These are phyloP conservation scores for Colletotrichum eleusines DNA, from an alignment of 2,329 filamentous ascomycete species.

Conservation along the genomic window DNA sequence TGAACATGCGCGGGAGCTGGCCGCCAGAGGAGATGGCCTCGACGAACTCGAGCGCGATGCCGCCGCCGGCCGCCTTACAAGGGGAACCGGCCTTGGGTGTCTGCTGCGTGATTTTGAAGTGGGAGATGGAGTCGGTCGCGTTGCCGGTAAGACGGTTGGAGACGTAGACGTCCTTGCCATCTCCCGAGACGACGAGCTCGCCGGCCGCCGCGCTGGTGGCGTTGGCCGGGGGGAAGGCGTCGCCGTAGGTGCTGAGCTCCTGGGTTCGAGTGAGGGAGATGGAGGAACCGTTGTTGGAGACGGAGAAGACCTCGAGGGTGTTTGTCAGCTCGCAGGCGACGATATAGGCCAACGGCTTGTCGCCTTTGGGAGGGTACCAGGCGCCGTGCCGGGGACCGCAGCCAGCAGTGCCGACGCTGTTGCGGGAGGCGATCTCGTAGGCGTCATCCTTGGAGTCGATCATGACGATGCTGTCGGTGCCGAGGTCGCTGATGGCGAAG, in stretches of 20 bases:
- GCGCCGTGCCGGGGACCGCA: slow-evolving; percentile 64
- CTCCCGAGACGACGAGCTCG: slow-evolving; percentile 57
- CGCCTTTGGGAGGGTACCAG: slow-evolving; percentile 55
- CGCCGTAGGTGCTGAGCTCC: slow-evolving; percentile 54
- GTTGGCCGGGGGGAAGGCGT: slow-evolving; percentile 51
- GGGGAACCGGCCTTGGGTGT: slow-evolving; percentile 40
- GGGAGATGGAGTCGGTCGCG: slow-evolving; percentile 60
- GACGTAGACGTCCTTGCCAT: slow-evolving; percentile 61
- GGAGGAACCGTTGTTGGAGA: slow-evolving; percentile 53
- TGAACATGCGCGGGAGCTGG: slow-evolving; percentile 61
- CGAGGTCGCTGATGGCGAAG: slow-evolving; percentile 63
- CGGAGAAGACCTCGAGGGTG: slow-evolving; percentile 56
- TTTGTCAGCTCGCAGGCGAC: slow-evolving; percentile 61
- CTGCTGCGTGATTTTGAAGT: slow-evolving; percentile 54
- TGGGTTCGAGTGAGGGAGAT: slow-evolving; percentile 54
- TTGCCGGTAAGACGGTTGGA: slow-evolving; percentile 63
- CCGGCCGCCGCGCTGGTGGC: slow-evolving; percentile 57
- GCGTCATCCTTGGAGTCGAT: slow-evolving; percentile 58
- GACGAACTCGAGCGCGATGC: slow-evolving; percentile 50
- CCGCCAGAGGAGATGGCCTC: slow-evolving; percentile 53
- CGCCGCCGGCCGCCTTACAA: slow-evolving; percentile 45
- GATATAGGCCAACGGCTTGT: slow-evolving; percentile 58
- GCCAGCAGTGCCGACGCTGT: slow-evolving; percentile 52
- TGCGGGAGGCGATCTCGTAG: slow-evolving; percentile 53
- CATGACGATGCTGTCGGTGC: slow-evolving; percentile 60